These are phyloP conservation scores for Ligustrum vulgare DNA, from an alignment of 257 asterid genomes.

Conservation along the genomic window DNA sequence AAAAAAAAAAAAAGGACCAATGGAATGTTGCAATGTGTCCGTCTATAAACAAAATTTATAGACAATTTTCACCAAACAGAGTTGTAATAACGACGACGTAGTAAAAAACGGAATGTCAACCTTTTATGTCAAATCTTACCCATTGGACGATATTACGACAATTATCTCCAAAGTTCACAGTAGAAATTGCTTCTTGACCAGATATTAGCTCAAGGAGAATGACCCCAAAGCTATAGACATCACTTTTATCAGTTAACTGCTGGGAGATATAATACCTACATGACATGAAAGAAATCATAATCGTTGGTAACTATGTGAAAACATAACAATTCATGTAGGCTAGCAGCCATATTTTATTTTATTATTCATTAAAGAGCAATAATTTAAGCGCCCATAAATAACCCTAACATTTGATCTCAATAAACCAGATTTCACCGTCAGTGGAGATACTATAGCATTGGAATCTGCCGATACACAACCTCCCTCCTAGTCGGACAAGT, in stretches of 20 bases:
- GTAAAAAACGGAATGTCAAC: no score
- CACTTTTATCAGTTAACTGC: slow-evolving; percentile 96
- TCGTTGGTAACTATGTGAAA: background rate
- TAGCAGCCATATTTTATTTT: background rate
- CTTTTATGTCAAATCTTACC: slow-evolving; percentile 45
- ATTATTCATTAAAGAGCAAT: background rate
- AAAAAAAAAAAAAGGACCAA: no score
- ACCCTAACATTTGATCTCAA: background rate
- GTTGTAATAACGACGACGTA: no score
- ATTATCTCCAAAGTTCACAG: slow-evolving; percentile 76
- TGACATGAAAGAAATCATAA: background rate
- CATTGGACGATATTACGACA: slow-evolving; percentile 95
- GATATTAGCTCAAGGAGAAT: slow-evolving; percentile 93
- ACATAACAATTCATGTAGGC: background rate
- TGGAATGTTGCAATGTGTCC: no score
- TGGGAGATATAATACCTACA: slow-evolving; percentile 94
- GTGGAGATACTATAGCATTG: background rate
- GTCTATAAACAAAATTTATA: no score
- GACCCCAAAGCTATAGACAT: slow-evolving; percentile 92
- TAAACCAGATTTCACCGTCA: background rate
- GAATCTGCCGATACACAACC: background rate
- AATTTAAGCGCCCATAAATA: background rate
- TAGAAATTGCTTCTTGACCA: slow-evolving; percentile 98
- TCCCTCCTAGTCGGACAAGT: background rate
- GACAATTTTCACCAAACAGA: no score